Evolutionary conservation across 345 rosid species (phyloP).

Genomic region (Excoecaria cochinchinensis): DNA sequence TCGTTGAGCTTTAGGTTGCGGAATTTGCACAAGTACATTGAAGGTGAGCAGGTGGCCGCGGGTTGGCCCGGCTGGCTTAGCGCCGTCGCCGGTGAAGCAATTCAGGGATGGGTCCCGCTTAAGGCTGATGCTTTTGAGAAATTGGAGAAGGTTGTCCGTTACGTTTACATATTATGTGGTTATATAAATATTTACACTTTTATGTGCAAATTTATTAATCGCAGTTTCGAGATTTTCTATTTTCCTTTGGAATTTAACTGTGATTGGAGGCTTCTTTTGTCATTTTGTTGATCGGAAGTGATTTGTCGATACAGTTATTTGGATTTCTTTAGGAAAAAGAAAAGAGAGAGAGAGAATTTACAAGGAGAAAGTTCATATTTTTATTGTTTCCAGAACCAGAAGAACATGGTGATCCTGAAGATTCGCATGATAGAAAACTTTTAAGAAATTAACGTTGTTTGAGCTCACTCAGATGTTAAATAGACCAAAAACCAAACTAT

Average conservation of each 20-base stretch:
- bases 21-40: conserved; percentile 66
- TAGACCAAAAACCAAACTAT: neutral
- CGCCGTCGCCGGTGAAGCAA: conserved; percentile 94
- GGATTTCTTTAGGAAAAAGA: too few relatives aligned
- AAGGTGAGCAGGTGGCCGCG: conserved; percentile 95
- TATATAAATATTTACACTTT: neutral
- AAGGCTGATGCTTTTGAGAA: conserved; percentile 79
- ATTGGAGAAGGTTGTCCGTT: conserved; percentile 70
- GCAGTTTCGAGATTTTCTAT: neutral
- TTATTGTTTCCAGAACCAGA: neutral
- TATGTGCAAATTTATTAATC: neutral
- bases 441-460: neutral
- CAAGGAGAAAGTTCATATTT: neutral
- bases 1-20: conserved; percentile 78
- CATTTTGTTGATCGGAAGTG: conserved; percentile 12
- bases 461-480: neutral
- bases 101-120: conserved; percentile 95
- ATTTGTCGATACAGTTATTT: neutral
- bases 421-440: neutral
- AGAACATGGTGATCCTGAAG: neutral
- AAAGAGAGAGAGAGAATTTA: too few relatives aligned
- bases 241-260: neutral
- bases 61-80: conserved; percentile 99
- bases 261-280: conserved; percentile 14
- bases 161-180: neutral